Conservation (phyloP, 2,329 filamentous ascomycete species). For the Sporothrix dimorphospora region DNA sequence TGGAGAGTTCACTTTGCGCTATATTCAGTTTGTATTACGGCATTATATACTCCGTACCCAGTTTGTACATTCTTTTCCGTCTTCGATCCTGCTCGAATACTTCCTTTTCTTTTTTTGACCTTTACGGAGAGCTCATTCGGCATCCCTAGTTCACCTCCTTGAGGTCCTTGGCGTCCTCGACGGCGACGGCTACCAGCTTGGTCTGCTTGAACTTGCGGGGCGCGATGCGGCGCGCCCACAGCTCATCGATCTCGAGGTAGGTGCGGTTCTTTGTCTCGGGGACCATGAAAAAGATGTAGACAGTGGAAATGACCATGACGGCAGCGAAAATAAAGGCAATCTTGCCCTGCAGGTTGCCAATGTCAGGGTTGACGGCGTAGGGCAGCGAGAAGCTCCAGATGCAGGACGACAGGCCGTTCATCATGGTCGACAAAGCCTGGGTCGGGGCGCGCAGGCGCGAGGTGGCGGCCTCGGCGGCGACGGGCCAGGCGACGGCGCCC, state of each 20-base stretch:
- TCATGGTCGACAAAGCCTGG: slow-evolving; percentile 31
- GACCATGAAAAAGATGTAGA: slow-evolving; percentile 35
- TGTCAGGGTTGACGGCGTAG: slow-evolving; percentile 33
- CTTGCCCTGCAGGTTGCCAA: slow-evolving; percentile 30
- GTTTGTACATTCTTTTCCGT: neutral
- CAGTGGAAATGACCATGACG: slow-evolving; percentile 26
- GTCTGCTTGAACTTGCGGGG: slow-evolving; percentile 22
- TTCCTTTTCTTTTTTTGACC: neutral
- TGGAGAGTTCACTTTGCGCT: neutral
- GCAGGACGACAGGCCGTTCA: slow-evolving; percentile 26
- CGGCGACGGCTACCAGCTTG: neutral
- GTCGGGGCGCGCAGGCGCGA: slow-evolving; percentile 31
- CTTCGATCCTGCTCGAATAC: neutral
- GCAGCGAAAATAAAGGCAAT: slow-evolving; percentile 39
- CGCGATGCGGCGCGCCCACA: slow-evolving; percentile 29
- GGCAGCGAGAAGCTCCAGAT: slow-evolving; percentile 32
- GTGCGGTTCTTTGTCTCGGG: slow-evolving; percentile 36
- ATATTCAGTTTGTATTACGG: neutral
- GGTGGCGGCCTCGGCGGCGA: slow-evolving; percentile 31
- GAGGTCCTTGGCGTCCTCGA: neutral
- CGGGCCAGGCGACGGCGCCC: slow-evolving; percentile 41
- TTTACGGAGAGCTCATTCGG: neutral
- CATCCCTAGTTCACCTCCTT: neutral
- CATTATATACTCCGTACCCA: neutral
- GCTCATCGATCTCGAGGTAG: slow-evolving; percentile 35